Evolutionary conservation across 345 rosid genomes (phyloP).

Genomic region (Linum tenue): DNA sequence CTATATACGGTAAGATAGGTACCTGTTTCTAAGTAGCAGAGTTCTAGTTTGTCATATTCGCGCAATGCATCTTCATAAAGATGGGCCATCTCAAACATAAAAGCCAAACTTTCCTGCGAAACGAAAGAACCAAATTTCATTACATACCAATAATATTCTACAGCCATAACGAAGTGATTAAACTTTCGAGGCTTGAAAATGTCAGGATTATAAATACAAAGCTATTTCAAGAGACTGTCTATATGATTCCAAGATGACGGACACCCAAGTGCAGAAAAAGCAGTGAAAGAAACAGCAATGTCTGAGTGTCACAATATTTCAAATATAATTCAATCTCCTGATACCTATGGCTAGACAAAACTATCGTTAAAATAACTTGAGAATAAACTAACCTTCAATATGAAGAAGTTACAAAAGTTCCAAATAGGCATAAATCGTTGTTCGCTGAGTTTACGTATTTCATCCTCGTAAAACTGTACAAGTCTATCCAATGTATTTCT

Average conservation of each 20-base stretch:
- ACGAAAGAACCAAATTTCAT: too few species aligned
- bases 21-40: slow-evolving; percentile 96
- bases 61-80: slow-evolving; percentile 93
- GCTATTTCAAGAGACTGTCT: background rate
- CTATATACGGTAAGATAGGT: background rate
- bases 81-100: slow-evolving; percentile 95
- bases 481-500: slow-evolving; percentile 85
- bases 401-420: slow-evolving; percentile 96
- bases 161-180: too few species aligned
- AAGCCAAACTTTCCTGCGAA: slow-evolving; percentile 94
- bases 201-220: background rate
- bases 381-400: slow-evolving; percentile 69
- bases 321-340: slow-evolving; percentile 11
- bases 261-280: slow-evolving; percentile 3
- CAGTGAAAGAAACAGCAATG: background rate
- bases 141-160: too few species aligned
- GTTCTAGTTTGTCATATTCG: slow-evolving; percentile 92
- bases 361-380: slow-evolving; percentile 10
- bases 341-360: background rate
- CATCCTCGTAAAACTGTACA: slow-evolving; percentile 88
- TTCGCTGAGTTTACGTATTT: slow-evolving; percentile 90
- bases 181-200: too few species aligned
- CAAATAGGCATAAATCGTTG: slow-evolving; percentile 89
- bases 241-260: slow-evolving; percentile 11
- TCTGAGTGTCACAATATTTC: too few species aligned